A percentile compares a stretch with the other conserved stretches of the same genome.
Evolutionary conservation across 2,329 filamentous ascomycete genomes (phyloP).

Genomic region (Phyllosticta ampelicida): DNA sequence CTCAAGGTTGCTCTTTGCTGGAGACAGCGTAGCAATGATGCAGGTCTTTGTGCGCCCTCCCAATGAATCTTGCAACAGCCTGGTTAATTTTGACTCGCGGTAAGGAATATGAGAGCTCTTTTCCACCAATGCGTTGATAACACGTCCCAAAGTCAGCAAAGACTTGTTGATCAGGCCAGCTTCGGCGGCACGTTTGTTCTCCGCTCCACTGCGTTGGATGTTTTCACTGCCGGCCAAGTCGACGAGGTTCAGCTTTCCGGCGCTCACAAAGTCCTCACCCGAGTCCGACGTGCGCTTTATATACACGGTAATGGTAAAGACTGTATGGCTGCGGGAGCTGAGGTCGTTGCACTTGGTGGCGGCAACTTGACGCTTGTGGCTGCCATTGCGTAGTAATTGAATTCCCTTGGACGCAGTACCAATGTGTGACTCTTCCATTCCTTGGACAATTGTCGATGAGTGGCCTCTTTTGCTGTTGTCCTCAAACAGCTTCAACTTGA

Average conservation of each 20-base stretch:
- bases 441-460: conserved; percentile 78
- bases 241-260: conserved; percentile 91
- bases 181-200: conserved; percentile 94
- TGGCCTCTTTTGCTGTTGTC: conserved; percentile 81
- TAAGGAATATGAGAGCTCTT: conserved; percentile 80
- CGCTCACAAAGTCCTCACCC: conserved; percentile 80
- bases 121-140: conserved; percentile 96
- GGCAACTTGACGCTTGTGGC: conserved; percentile 91
- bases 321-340: conserved; percentile 91
- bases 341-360: conserved; percentile 99
- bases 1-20: conserved; percentile 88
- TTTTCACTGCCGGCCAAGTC: conserved; percentile 97
- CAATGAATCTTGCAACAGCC: conserved; percentile 89
- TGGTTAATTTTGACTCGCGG: conserved; percentile 90
- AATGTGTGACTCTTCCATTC: conserved; percentile 95
- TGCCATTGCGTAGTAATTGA: conserved; percentile 77
- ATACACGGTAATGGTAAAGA: conserved; percentile 91
- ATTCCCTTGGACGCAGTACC: conserved; percentile 76
- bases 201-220: conserved; percentile 89
- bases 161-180: conserved; percentile 98
- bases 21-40: conserved; percentile 94
- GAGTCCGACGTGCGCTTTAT: conserved; percentile 71
- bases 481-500: conserved; percentile 92
- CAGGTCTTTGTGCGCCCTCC: conserved; percentile 95
- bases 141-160: conserved; percentile 81